Evolutionary conservation across 2,329 filamentous ascomycete species (phyloP), one percentile per base, ranked within the genome.

Genomic region (Chrysosporium keratinophilum): DNA sequence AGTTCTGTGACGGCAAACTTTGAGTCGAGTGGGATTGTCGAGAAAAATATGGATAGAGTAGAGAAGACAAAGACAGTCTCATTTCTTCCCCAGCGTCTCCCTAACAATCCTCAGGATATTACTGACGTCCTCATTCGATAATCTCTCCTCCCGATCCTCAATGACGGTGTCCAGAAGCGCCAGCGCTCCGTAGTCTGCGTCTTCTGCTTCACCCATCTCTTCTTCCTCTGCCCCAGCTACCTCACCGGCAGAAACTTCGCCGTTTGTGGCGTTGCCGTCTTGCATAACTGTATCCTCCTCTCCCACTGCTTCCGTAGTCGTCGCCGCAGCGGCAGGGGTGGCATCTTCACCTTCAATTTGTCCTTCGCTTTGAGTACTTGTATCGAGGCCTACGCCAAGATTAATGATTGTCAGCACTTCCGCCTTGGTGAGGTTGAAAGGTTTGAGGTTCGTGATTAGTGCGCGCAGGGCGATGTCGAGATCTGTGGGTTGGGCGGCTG

Each of bases 1-100:
- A 87, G 31, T 88, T 90, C 63, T 88, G 79, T 44, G 78, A 84
- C 61, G 86, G 86, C 0, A 86, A 86, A 67, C 62, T 57, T 28
- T 52, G 40, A 52, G 5, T 17, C 33, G 14, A 45, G 19, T 40
- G 37, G 37, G n/a, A 28, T 12, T 3, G 43, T 46, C 12, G 10
- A 46, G 12, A 46, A 33, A 4, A 5, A 12, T 11, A 19, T 17
- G 5, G 17, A 43, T 19, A 17, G 17, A 23, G 17, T 37, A 37
- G n/a, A n/a, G 11, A 39, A 15, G 35, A 39, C 35, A n/a, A n/a
- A 28, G 23, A 3, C 23, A 4, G 23, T 23, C 43, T 41, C 46
- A 52, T 47, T 58, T 52, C 44, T 59, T 50, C 55, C 56, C 52
- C 19, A 73, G 56, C 1, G 64, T 64, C 58, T 69, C 63, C 54